phyloP scores from a whole-genome alignment of 1,284 basidiomycete species.

The Cutaneotrichosporon daszewskae region DNA sequence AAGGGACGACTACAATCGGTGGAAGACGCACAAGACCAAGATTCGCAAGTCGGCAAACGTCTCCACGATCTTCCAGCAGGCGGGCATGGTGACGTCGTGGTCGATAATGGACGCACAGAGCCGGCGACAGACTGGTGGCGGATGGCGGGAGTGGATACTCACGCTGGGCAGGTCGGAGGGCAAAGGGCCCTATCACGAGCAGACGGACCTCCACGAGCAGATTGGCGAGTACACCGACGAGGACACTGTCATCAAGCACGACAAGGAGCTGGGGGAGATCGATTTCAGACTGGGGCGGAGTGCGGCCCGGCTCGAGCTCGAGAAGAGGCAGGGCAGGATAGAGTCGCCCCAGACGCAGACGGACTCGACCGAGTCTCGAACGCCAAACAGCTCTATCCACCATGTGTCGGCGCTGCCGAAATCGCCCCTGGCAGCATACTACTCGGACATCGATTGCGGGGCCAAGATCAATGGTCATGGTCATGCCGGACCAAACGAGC shows the following conservation, averaged over 20 bases:
- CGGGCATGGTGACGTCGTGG: conserved; percentile 33
- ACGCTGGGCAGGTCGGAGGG: not conserved
- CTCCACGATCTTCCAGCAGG: conserved; percentile 27
- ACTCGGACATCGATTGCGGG: conserved; percentile 5
- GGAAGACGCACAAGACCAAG: conserved; percentile 26
- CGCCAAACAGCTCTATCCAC: not conserved
- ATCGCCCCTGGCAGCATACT: conserved; percentile 24
- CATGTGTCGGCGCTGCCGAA: not conserved
- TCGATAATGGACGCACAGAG: conserved; percentile 22
- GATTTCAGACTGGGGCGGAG: conserved; percentile 36
- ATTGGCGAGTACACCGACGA: not conserved
- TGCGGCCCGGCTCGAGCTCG: conserved; percentile 35
- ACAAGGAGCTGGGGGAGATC: conserved; percentile 36
- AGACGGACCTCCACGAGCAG: not conserved
- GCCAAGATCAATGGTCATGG: too few relatives aligned
- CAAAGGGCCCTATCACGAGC: not conserved
- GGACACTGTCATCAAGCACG: conserved; percentile 22
- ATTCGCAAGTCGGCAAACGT: conserved; percentile 20
- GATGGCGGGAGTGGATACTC: conserved; percentile 6
- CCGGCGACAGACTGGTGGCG: not conserved
- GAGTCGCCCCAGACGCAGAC: too few relatives aligned
- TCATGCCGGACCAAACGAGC: too few relatives aligned
- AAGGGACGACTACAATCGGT: conserved; percentile 30
- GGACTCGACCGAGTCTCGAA: conserved; percentile 4
- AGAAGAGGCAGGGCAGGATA: too few relatives aligned